Evolutionary conservation across 371 early-diverging fungal species (phyloP).

Genomic region (Conidiobolus incongruus): DNA sequence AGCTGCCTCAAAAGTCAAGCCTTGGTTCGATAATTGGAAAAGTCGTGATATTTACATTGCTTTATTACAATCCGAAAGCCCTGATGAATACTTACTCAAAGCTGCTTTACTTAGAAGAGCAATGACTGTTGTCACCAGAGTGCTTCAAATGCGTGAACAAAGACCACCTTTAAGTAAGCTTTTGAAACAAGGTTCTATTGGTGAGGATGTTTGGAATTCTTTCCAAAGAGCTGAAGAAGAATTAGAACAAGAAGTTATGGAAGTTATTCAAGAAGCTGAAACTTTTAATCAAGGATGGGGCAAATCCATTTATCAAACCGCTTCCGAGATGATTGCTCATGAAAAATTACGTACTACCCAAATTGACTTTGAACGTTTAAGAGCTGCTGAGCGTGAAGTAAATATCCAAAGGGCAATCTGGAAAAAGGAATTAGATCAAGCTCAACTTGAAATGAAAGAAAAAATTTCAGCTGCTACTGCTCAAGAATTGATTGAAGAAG

Average conservation of each 20-base stretch:
- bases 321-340: slow-evolving; percentile 38
- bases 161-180: slow-evolving; percentile 55
- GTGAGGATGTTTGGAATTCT: slow-evolving; percentile 70
- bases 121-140: slow-evolving; percentile 53
- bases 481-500: background rate
- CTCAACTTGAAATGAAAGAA: background rate
- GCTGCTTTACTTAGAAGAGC: slow-evolving; percentile 69
- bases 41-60: slow-evolving; percentile 48
- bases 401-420: slow-evolving; percentile 1
- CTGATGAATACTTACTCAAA: slow-evolving; percentile 33
- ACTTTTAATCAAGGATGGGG: slow-evolving; percentile 70
- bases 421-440: slow-evolving; percentile 2
- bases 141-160: slow-evolving; percentile 55
- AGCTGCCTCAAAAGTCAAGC: slow-evolving; percentile 12
- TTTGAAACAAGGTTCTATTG: slow-evolving; percentile 63
- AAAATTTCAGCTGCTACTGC: background rate
- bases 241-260: slow-evolving; percentile 56
- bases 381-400: slow-evolving; percentile 1
- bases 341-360: slow-evolving; percentile 3
- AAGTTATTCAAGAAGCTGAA: slow-evolving; percentile 57
- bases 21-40: slow-evolving; percentile 46
- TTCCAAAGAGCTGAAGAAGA: slow-evolving; percentile 64
- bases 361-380: slow-evolving; percentile 3
- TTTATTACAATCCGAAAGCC: slow-evolving; percentile 26
- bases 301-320: slow-evolving; percentile 58